Base-by-base conservation (phyloP, 164 flowering plant genomes). In the Vitis labrusca region DNA sequence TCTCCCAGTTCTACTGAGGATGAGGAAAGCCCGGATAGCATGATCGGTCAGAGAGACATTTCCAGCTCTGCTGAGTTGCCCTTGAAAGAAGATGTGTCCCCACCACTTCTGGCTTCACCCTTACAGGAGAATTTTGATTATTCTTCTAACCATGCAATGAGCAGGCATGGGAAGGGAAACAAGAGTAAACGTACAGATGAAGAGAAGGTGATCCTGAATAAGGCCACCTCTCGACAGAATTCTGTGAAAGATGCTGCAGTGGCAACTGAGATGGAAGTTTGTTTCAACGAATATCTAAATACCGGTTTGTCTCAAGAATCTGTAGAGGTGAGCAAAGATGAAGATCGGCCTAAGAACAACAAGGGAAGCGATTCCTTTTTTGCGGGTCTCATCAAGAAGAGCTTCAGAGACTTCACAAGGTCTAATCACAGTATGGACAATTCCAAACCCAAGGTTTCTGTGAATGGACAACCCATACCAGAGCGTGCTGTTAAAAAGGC, bases 401-500 rank as follows among this genome's bases (percentile, higher is more conserved):
- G 32, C 71, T 81, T 81, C 29, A 78, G 59, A 57, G 88, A 86
- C 62, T 70, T 77, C 30, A 71, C 83, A 15, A 81, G 75, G 55
- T 77, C 83, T 64, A 72, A 57, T 74, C 82, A 77, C 49, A 54
- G 56, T 3, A 61, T 49, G 51, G 88, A 82, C 67, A 73, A 61
- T 72, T 74, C 73, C 48, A 85, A 67, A 67, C 50, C 71, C 17
- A 79, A 64, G 73, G 89, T 96, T 32, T 75, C 80, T 15, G 74
- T 96, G 4, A 96, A 96, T 73, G 97, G 97, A 23, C 87, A 85
- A 30, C 73, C 77, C 54, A 80, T 96, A 75, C 76, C 91, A n/a
- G 91, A 88, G 74, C 85, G 85, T 30, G 59, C 82, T 67, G 68
- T 96, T 57, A 92, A 82, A 83, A 96, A 85, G 74, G 99, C 98